Conservation (phyloP, 2,329 filamentous ascomycete genomes). For the Fusarium stilboides region DNA sequence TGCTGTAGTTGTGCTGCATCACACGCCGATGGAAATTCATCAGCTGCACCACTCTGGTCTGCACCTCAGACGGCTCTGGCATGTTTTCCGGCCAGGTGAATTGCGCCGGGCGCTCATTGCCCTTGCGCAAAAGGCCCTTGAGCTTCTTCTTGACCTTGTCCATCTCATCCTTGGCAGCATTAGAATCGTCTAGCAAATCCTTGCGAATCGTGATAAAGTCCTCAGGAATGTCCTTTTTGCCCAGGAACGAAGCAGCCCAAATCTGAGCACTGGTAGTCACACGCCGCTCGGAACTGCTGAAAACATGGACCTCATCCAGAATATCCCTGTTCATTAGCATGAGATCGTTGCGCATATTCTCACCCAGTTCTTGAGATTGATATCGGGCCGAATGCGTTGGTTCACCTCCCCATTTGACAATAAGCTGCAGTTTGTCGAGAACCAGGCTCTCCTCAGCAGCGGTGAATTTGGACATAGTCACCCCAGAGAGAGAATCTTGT, state of each 20-base stretch:
- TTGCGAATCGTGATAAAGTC: constrained; percentile 94
- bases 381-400: constrained; percentile 97
- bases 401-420: constrained; percentile 99
- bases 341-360: constrained; percentile 96
- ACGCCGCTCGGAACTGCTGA: constrained; percentile 94
- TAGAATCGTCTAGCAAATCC: constrained; percentile 95
- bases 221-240: constrained; percentile 85
- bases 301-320: constrained; percentile 92
- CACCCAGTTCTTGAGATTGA: constrained; percentile 93
- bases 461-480: constrained; percentile 94
- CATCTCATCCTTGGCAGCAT: constrained; percentile 99
- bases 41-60: constrained; percentile 90
- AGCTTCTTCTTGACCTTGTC: constrained; percentile 99
- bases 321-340: constrained; percentile 93
- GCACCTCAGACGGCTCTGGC: constrained; percentile 93
- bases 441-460: constrained; percentile 94
- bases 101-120: constrained; percentile 92
- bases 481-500: constrained; percentile 88
- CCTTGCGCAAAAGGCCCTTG: constrained; percentile 90
- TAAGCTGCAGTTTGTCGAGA: constrained; percentile 94
- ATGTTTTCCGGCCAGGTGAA: constrained; percentile 99
- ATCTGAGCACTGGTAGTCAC: constrained; percentile 98
- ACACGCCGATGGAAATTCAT: constrained; percentile 98
- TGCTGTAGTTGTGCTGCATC: constrained; percentile 94
- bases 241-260: constrained; percentile 90